Evolutionary conservation across 2,329 filamentous ascomycete genomes (phyloP).

Genomic region (Hypoxylon sp.): DNA sequence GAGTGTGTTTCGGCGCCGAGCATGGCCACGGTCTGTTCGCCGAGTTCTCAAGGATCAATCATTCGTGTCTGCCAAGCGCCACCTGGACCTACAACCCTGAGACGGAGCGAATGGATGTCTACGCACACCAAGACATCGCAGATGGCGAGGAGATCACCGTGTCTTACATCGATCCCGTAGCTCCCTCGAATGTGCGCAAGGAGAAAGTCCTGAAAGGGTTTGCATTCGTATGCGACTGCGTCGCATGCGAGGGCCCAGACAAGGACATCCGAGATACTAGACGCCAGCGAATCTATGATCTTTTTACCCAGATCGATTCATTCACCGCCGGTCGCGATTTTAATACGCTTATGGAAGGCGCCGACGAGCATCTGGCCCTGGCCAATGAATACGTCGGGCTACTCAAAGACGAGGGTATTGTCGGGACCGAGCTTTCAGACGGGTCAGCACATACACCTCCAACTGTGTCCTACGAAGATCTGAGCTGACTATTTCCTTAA

Average conservation of each 20-base stretch:
- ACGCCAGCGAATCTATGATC: not conserved
- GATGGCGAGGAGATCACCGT: not conserved
- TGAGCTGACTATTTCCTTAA: not conserved
- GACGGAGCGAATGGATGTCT: not conserved
- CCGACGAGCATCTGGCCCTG: not conserved
- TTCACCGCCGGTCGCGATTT: no score
- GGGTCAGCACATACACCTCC: not conserved
- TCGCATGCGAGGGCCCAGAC: not conserved
- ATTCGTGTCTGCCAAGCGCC: not conserved
- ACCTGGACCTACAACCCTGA: not conserved
- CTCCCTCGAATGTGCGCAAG: not conserved
- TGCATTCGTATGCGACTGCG: not conserved
- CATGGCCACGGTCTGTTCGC: not conserved
- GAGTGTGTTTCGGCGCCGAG: not conserved
- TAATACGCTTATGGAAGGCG: not conserved
- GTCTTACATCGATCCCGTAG: not conserved
- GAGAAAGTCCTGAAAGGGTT: not conserved
- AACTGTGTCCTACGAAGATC: not conserved
- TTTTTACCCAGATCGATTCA: no score
- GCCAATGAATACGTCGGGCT: not conserved
- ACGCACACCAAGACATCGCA: not conserved
- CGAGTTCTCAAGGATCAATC: not conserved
- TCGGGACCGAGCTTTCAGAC: not conserved
- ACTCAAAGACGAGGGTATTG: not conserved
- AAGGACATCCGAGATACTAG: not conserved